Percentiles rank a stretch among this genome's conserved stretches.
Evolutionary conservation across 1,284 basidiomycete genomes (phyloP).

Genomic region (Leccinum cinnamomeum): DNA sequence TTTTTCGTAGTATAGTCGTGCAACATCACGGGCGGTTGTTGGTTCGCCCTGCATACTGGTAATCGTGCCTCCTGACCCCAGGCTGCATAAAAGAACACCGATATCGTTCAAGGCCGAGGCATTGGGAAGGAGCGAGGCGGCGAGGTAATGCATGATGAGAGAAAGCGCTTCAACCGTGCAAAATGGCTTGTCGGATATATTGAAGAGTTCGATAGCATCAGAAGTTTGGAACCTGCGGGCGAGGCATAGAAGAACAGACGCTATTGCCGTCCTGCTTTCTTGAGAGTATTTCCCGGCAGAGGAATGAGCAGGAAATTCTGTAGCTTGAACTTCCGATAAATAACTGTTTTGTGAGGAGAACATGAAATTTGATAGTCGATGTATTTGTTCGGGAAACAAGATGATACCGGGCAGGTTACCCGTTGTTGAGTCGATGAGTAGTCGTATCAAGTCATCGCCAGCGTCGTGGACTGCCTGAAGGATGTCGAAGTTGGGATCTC

Average conservation of each 20-base stretch:
- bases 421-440: constrained; percentile 36
- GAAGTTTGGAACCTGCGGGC: constrained; percentile 52
- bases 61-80: constrained; percentile 35
- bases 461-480: constrained; percentile 38
- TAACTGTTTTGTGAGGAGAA: constrained; percentile 39
- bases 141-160: constrained; percentile 58
- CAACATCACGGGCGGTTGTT: constrained; percentile 41
- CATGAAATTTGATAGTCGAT: constrained; percentile 36
- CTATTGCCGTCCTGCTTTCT: constrained; percentile 44
- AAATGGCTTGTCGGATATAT: constrained; percentile 36
- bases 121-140: constrained; percentile 51
- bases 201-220: constrained; percentile 26
- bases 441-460: constrained; percentile 34
- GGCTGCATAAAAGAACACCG: constrained; percentile 55
- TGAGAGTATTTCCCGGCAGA: constrained; percentile 21
- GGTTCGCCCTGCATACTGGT: constrained; percentile 19
- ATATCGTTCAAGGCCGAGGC: constrained; percentile 62
- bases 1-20: constrained; percentile 53
- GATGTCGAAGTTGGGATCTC: constrained; percentile 32
- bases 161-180: constrained; percentile 48
- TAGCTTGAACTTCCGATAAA: constrained; percentile 39
- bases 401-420: constrained; percentile 46
- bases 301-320: constrained; percentile 24
- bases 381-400: constrained; percentile 45
- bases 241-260: constrained; percentile 54